Conservation (phyloP, 352 stramenopile genomes). For the Thalassiosira allenii region DNA sequence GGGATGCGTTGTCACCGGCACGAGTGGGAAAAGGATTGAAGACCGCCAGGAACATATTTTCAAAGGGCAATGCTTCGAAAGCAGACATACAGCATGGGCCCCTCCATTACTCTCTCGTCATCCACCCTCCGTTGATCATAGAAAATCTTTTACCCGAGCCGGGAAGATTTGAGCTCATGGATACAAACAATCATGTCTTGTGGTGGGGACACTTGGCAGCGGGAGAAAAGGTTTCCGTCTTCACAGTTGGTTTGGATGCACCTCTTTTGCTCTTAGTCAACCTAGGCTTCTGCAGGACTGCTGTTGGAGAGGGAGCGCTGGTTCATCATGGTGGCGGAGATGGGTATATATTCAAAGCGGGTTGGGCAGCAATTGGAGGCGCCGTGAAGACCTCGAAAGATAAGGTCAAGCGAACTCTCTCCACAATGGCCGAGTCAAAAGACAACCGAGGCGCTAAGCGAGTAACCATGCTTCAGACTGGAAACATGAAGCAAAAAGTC, state of each 20-base stretch:
- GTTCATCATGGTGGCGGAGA: constrained; percentile 79
- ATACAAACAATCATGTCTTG: constrained; percentile 83
- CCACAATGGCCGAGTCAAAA: constrained; percentile 63
- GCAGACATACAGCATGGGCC: constrained; percentile 70
- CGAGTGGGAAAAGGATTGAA: constrained; percentile 53
- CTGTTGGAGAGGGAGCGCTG: constrained; percentile 84
- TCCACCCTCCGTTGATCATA: constrained; percentile 89
- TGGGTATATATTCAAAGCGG: constrained; percentile 43
- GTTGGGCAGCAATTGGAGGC: constrained; percentile 60
- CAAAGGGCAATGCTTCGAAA: constrained; percentile 18
- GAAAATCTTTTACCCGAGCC: constrained; percentile 88
- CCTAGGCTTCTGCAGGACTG: constrained; percentile 85
- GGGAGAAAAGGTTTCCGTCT: constrained; percentile 80
- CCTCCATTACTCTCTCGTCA: constrained; percentile 86
- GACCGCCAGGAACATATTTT: constrained; percentile 52
- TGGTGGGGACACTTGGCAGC: constrained; percentile 85
- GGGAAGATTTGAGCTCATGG: constrained; percentile 88
- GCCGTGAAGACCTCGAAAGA: constrained; percentile 66
- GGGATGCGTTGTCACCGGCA: constrained; percentile 38
- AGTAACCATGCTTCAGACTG: constrained; percentile 23
- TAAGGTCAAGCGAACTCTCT: constrained; percentile 63
- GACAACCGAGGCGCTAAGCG: constrained; percentile 45
- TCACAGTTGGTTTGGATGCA: constrained; percentile 87
- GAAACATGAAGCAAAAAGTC: constrained; percentile 34
- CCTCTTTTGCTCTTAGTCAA: constrained; percentile 87